Evolutionary conservation across 2,329 filamentous ascomycete species (phyloP).

Genomic region (Xylaria sp.): DNA sequence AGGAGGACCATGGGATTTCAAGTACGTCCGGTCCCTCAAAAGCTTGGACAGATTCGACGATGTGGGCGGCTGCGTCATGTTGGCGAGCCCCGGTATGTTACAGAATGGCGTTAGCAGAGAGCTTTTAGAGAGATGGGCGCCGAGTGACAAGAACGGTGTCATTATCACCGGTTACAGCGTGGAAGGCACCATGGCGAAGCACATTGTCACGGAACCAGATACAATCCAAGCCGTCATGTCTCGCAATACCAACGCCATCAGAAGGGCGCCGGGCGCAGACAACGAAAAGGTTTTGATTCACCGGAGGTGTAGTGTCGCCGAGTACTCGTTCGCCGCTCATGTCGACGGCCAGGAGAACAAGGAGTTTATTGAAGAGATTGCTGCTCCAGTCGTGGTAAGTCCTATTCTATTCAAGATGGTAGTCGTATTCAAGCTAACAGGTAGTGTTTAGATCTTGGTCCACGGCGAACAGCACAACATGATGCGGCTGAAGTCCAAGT

Average conservation of each 20-base stretch:
- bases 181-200: slow-evolving; percentile 96
- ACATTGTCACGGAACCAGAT: slow-evolving; percentile 91
- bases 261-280: slow-evolving; percentile 60
- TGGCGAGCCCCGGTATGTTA: slow-evolving; percentile 96
- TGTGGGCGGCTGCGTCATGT: slow-evolving; percentile 91
- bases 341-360: slow-evolving; percentile 94
- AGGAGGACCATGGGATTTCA: slow-evolving; percentile 94
- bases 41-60: slow-evolving; percentile 95
- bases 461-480: slow-evolving; percentile 98
- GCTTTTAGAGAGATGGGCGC: slow-evolving; percentile 90
- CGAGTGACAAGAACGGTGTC: slow-evolving; percentile 94
- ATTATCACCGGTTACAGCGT: slow-evolving; percentile 98
- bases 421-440: slow-evolving; percentile 14
- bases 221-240: slow-evolving; percentile 93
- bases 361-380: slow-evolving; percentile 93
- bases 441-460: slow-evolving; percentile 67
- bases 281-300: slow-evolving; percentile 90
- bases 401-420: background rate
- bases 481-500: slow-evolving; percentile 91
- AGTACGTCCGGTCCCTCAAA: slow-evolving; percentile 85
- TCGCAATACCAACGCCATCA: slow-evolving; percentile 57
- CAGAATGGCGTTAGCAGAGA: slow-evolving; percentile 94
- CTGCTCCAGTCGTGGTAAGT: slow-evolving; percentile 85
- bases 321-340: slow-evolving; percentile 93
- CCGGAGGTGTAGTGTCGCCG: slow-evolving; percentile 83